phyloP scores from a whole-genome alignment of 1,139 yeast genomes.

The Yamadazyma siamensis region DNA sequence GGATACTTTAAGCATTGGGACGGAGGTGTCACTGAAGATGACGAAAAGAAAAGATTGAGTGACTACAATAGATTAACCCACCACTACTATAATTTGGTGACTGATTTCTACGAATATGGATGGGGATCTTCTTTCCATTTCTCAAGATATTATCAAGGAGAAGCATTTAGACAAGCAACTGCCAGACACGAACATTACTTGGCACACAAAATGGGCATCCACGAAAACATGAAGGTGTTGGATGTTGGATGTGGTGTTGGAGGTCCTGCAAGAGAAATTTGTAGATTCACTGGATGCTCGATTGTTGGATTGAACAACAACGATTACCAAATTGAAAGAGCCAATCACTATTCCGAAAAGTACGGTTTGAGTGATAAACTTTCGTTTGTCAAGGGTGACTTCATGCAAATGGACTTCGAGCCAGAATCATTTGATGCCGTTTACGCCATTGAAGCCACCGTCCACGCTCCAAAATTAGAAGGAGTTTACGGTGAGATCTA shows the following conservation, averaged over 20 bases:
- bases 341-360: conserved; percentile 72
- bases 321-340: conserved; percentile 95
- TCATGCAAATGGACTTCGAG: conserved; percentile 98
- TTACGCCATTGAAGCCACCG: conserved; percentile 97
- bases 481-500: conserved; percentile 95
- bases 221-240: conserved; percentile 79
- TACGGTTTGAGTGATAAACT: conserved; percentile 68
- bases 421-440: conserved; percentile 91
- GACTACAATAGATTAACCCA: conserved; percentile 91
- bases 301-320: conserved; percentile 93
- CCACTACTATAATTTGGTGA: conserved; percentile 93
- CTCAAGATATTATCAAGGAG: conserved; percentile 90
- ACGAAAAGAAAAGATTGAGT: conserved; percentile 69
- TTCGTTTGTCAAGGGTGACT: conserved; percentile 92
- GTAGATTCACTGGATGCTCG: conserved; percentile 83
- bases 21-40: conserved; percentile 73
- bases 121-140: conserved; percentile 99
- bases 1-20: conserved; percentile 98
- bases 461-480: conserved; percentile 94
- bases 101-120: conserved; percentile 97
- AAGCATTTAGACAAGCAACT: conserved; percentile 88
- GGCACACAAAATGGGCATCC: conserved; percentile 80
- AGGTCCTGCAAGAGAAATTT: conserved; percentile 97
- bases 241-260: conserved; percentile 99
- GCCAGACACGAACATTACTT: conserved; percentile 97